Percentiles rank a stretch among this genome's conserved stretches.
Conservation (phyloP, 305 asterid species). For the Solanum hybrid region DNA sequence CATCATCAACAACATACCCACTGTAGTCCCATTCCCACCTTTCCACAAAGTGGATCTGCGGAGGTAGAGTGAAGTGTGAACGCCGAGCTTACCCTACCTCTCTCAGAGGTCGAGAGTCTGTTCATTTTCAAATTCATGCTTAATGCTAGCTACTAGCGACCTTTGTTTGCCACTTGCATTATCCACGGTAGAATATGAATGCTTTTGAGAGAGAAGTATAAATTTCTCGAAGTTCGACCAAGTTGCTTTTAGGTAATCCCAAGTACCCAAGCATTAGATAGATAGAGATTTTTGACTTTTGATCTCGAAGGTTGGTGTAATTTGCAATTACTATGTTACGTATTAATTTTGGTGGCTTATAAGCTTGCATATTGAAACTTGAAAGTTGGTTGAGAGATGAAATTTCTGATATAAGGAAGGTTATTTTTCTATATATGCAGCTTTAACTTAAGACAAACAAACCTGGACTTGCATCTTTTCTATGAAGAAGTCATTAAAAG, state of each 20-base stretch:
- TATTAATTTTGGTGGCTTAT: background rate
- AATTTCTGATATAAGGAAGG: background rate
- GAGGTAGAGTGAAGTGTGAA: background rate
- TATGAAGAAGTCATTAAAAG: constrained; percentile 46
- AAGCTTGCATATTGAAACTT: background rate
- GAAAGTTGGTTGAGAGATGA: background rate
- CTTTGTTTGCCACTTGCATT: background rate
- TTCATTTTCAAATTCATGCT: background rate
- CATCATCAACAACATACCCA: background rate
- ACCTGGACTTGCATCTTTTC: constrained; percentile 44
- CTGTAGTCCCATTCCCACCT: background rate
- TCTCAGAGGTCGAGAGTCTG: background rate
- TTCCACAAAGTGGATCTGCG: background rate
- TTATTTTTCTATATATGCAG: constrained; percentile 21
- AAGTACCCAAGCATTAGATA: background rate
- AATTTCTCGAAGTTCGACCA: background rate
- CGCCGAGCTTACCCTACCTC: background rate
- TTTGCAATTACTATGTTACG: background rate
- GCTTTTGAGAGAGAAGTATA: background rate
- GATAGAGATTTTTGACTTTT: background rate
- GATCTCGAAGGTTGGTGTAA: background rate
- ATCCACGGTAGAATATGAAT: background rate
- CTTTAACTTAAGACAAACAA: constrained; percentile 42
- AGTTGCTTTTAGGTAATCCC: background rate
- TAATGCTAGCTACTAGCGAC: background rate